Evolutionary conservation across 306 rosid species (phyloP).

Genomic region (Ormosia semicastrata): DNA sequence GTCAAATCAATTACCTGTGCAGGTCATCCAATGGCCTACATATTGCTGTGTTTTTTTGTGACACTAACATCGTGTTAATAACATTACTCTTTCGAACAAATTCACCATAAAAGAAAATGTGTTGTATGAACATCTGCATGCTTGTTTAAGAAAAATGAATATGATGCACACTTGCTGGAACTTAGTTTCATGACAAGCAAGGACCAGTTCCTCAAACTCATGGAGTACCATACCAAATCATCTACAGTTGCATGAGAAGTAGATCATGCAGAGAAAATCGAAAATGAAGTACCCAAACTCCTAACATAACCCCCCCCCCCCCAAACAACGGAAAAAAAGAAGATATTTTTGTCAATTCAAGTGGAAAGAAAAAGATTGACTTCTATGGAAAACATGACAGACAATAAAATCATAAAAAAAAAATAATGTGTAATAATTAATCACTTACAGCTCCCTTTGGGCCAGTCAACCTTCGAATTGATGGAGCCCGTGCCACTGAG

Average conservation of each 20-base stretch:
- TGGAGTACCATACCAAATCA: background rate
- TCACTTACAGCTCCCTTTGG: constrained; percentile 64
- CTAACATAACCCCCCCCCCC: too few species aligned
- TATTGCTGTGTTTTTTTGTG: too few species aligned
- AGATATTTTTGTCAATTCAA: background rate
- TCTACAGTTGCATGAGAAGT: background rate
- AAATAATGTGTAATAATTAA: background rate
- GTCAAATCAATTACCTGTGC: background rate
- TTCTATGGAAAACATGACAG: background rate
- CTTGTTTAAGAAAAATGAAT: too few species aligned
- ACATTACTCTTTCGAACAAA: too few species aligned
- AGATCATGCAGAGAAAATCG: background rate
- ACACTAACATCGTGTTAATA: too few species aligned
- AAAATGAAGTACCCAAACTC: background rate
- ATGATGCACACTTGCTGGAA: too few species aligned
- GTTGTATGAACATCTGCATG: too few species aligned
- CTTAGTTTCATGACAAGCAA: background rate
- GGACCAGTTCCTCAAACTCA: background rate
- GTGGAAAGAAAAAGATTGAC: background rate
- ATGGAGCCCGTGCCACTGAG: constrained; percentile 83
- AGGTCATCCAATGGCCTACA: too few species aligned
- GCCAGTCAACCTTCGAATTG: constrained; percentile 62
- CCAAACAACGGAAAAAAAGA: too few species aligned
- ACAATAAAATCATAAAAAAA: background rate
- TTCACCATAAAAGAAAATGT: too few species aligned